Evolutionary conservation across 2,329 filamentous ascomycete genomes (phyloP).

Genomic region (Penicillium sp.): DNA sequence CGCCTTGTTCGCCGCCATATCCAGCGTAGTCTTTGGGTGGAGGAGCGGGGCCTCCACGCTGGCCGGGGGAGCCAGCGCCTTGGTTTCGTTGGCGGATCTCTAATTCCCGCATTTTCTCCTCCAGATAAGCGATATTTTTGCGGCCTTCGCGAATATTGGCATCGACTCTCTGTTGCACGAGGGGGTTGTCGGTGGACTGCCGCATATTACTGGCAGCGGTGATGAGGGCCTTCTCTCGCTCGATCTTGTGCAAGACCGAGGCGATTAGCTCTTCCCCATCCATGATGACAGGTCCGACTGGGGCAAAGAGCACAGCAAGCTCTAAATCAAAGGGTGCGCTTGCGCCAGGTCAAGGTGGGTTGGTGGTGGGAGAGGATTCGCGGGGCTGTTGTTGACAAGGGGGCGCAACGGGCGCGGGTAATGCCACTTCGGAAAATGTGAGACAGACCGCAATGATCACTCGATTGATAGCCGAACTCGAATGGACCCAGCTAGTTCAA

Average conservation of each 20-base stretch:
- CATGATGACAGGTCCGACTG: conserved; percentile 47
- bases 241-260: conserved; percentile 94
- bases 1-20: conserved; percentile 58
- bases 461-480: not conserved
- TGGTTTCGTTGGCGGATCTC: conserved; percentile 75
- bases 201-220: conserved; percentile 93
- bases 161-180: conserved; percentile 86
- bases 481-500: not conserved
- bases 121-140: conserved; percentile 92
- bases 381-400: conserved; percentile 31
- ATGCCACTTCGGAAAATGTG: conserved; percentile 30
- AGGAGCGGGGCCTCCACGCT: conserved; percentile 54
- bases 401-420: conserved; percentile 22
- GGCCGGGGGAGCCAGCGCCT: conserved; percentile 47
- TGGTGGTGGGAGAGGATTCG: conserved; percentile 25
- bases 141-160: conserved; percentile 91
- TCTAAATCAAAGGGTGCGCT: conserved; percentile 15
- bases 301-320: conserved; percentile 12
- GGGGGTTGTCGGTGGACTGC: conserved; percentile 90
- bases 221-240: conserved; percentile 94
- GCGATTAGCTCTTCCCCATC: conserved; percentile 65
- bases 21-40: conserved; percentile 71
- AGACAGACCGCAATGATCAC: conserved; percentile 10
- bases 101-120: conserved; percentile 85
- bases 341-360: conserved; percentile 13